Percentiles rank a stretch among this genome's conserved stretches.
Conservation (phyloP, 352 stramenopile genomes). For the Globisporangium cylindrosporum region DNA sequence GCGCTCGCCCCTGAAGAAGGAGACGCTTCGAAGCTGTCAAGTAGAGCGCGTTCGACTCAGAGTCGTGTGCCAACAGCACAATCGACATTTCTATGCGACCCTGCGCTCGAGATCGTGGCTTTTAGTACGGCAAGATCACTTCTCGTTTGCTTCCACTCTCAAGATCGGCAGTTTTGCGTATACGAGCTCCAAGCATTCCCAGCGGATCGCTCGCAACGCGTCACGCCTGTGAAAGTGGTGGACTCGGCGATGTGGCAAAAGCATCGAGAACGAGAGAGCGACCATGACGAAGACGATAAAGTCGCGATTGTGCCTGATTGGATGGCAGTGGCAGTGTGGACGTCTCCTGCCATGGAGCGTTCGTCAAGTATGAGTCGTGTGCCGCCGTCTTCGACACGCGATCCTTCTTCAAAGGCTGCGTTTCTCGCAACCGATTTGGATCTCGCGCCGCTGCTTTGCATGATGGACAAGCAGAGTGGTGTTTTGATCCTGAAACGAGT, state of each 20-base stretch:
- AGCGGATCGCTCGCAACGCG: not conserved
- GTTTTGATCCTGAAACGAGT: constrained; percentile 37
- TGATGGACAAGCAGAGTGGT: constrained; percentile 38
- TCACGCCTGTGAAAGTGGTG: constrained; percentile 30
- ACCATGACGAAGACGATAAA: constrained; percentile 18
- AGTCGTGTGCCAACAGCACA: not conserved
- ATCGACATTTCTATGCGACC: constrained; percentile 42
- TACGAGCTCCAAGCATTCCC: constrained; percentile 34
- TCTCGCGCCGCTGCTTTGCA: constrained; percentile 30
- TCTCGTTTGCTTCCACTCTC: constrained; percentile 50
- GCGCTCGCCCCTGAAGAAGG: constrained; percentile 16
- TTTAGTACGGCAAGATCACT: constrained; percentile 30
- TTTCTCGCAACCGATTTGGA: constrained; percentile 38
- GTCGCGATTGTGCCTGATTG: constrained; percentile 48
- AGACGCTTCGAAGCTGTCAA: not conserved
- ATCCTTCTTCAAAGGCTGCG: constrained; percentile 17
- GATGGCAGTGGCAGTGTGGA: constrained; percentile 30
- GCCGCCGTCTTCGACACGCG: not conserved
- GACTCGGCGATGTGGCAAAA: constrained; percentile 39
- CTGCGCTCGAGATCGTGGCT: constrained; percentile 48
- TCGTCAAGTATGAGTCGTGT: not conserved
- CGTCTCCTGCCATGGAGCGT: constrained; percentile 22
- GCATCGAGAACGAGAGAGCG: constrained; percentile 29
- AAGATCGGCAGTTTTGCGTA: constrained; percentile 47
- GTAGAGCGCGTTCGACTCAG: not conserved